Conservation (phyloP, 805 yeast genomes). For the Candida khao-thaluensis region DNA sequence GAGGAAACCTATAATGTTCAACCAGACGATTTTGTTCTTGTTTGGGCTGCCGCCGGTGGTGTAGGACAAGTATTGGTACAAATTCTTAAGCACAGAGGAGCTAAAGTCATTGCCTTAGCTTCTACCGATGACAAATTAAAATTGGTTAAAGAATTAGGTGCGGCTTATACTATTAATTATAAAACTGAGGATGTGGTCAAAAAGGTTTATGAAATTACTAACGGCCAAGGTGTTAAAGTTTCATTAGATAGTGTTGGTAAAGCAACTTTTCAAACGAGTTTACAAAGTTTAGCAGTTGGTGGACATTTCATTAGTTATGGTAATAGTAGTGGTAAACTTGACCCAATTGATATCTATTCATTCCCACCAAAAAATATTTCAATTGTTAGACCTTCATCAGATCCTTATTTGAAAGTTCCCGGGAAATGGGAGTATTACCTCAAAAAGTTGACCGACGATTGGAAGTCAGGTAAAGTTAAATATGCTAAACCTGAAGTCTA, state of each 20-base stretch:
- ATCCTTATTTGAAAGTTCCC: constrained; percentile 48
- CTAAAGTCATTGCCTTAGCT: constrained; percentile 80
- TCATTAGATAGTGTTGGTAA: constrained; percentile 78
- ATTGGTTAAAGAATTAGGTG: constrained; percentile 69
- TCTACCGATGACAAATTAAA: constrained; percentile 71
- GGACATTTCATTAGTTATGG: constrained; percentile 81
- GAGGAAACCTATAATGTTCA: constrained; percentile 65
- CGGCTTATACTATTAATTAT: constrained; percentile 64
- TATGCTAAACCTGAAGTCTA: constrained; percentile 53
- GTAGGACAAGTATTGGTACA: constrained; percentile 76
- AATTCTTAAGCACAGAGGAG: constrained; percentile 62
- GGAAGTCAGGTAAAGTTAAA: constrained; percentile 44
- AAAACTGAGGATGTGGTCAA: constrained; percentile 54
- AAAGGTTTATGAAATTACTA: constrained; percentile 58
- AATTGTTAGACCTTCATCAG: constrained; percentile 62
- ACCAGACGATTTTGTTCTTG: constrained; percentile 67
- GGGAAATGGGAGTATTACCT: constrained; percentile 57
- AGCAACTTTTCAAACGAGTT: constrained; percentile 65
- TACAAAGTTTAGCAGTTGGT: constrained; percentile 59
- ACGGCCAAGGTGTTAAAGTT: constrained; percentile 66
- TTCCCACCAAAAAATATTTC: constrained; percentile 64
- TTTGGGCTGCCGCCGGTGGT: constrained; percentile 97
- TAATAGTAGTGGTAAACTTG: constrained; percentile 81
- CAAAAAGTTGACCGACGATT: constrained; percentile 13
- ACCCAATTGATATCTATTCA: constrained; percentile 55